Conservation (phyloP, 2,329 filamentous ascomycete genomes). For the Hypoxylon sp. region DNA sequence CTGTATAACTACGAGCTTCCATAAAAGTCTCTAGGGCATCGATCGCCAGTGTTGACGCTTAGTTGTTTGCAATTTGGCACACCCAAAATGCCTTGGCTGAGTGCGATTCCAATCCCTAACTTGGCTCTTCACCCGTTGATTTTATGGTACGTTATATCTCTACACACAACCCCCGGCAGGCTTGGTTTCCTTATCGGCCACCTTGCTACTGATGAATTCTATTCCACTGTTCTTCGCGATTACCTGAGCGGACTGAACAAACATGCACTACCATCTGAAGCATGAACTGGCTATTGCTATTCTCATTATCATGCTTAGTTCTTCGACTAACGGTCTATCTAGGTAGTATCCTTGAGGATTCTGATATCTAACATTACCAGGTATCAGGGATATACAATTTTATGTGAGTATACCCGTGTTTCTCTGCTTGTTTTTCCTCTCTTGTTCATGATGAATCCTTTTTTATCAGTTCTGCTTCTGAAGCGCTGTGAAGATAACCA, state of each 20-base stretch:
- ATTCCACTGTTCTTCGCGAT: constrained; percentile 73
- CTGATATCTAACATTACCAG: constrained; percentile 4
- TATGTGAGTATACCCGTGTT: constrained; percentile 26
- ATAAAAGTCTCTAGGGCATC: background rate
- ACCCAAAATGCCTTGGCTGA: background rate
- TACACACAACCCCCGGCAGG: constrained; percentile 2
- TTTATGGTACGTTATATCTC: constrained; percentile 28
- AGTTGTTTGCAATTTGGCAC: too few species aligned
- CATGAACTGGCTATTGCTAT: constrained; percentile 47
- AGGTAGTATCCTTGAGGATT: constrained; percentile 13
- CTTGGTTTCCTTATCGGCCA: constrained; percentile 25
- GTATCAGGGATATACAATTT: constrained; percentile 10
- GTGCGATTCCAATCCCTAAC: constrained; percentile 1
- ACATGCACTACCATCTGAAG: constrained; percentile 86
- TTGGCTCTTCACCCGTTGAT: background rate
- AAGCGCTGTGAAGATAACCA: constrained; percentile 74
- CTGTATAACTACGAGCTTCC: background rate
- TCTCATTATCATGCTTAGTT: constrained; percentile 27
- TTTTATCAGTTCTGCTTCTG: constrained; percentile 83
- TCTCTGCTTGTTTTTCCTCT: constrained; percentile 50
- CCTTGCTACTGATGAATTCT: constrained; percentile 67
- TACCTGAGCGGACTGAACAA: constrained; percentile 73
- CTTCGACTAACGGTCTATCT: constrained; percentile 37
- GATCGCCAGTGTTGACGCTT: background rate
- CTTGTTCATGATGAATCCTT: constrained; percentile 76